Evolutionary conservation across 169 alveolate genomes (phyloP).

Genomic region (Plasmodium reichenowi): DNA sequence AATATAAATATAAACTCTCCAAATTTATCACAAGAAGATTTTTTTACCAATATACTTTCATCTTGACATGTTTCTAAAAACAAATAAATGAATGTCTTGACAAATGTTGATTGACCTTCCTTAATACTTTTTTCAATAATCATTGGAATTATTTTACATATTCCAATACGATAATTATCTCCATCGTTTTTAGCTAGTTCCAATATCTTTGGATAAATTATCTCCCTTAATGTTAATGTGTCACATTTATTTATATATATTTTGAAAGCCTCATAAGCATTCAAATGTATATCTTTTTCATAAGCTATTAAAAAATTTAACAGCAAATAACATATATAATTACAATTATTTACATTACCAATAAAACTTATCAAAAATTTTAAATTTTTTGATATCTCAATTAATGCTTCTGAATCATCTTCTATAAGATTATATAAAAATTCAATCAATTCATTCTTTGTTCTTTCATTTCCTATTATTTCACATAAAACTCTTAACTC

Average conservation of each 20-base stretch:
- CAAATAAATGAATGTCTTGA: slow-evolving; percentile 18
- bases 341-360: slow-evolving; percentile 31
- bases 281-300: slow-evolving; percentile 61
- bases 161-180: slow-evolving; percentile 76
- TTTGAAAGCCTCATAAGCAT: slow-evolving; percentile 69
- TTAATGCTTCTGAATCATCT: slow-evolving; percentile 68
- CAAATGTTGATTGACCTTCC: slow-evolving; percentile 35
- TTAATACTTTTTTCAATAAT: slow-evolving; percentile 60
- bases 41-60: slow-evolving; percentile 67
- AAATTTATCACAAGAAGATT: slow-evolving; percentile 74
- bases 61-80: slow-evolving; percentile 73
- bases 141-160: slow-evolving; percentile 50
- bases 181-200: slow-evolving; percentile 51
- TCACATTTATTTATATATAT: slow-evolving; percentile 54
- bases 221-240: slow-evolving; percentile 17
- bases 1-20: slow-evolving; percentile 28
- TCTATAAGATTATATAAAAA: slow-evolving; percentile 68
- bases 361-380: slow-evolving; percentile 40
- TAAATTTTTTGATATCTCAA: slow-evolving; percentile 66
- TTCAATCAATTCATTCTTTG: slow-evolving; percentile 56
- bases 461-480: slow-evolving; percentile 57
- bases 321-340: slow-evolving; percentile 46
- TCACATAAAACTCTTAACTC: slow-evolving; percentile 58
- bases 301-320: slow-evolving; percentile 53
- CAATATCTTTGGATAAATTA: slow-evolving; percentile 48